phyloP scores from a whole-genome alignment of 2,329 filamentous ascomycete genomes.

The Xylaria hypoxylon region DNA sequence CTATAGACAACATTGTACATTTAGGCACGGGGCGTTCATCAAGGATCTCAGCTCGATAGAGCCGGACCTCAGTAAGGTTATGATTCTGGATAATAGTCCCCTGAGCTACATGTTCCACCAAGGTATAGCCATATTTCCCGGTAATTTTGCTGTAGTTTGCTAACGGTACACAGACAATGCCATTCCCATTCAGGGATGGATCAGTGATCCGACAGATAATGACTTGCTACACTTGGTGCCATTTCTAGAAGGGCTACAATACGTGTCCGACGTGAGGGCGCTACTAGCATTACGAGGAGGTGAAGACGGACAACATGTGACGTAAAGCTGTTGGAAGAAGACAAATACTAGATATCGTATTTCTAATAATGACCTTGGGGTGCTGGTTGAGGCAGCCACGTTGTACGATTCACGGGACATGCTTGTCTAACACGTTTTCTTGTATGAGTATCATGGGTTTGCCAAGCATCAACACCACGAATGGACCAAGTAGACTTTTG shows the following conservation, averaged over 20 bases:
- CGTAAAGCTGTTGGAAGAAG: constrained; percentile 28
- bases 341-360: constrained; percentile 35
- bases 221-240: constrained; percentile 93
- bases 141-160: constrained; percentile 36
- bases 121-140: constrained; percentile 67
- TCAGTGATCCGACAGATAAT: constrained; percentile 97
- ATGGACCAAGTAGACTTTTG: background rate
- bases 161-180: constrained; percentile 81
- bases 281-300: constrained; percentile 89
- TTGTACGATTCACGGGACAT: constrained; percentile 18
- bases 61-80: constrained; percentile 95
- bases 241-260: constrained; percentile 92
- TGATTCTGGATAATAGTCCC: constrained; percentile 98
- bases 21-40: constrained; percentile 95
- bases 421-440: background rate
- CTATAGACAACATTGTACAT: constrained; percentile 97
- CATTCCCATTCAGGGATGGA: constrained; percentile 99
- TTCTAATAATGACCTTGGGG: constrained; percentile 33
- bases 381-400: constrained; percentile 13
- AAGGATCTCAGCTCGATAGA: constrained; percentile 97
- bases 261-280: constrained; percentile 94
- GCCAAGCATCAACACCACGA: background rate
- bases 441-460: constrained; percentile 17
- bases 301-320: constrained; percentile 72
- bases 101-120: constrained; percentile 99